phyloP scores from a whole-genome alignment of 177 flowering plant species.

The Vitis hybrid region DNA sequence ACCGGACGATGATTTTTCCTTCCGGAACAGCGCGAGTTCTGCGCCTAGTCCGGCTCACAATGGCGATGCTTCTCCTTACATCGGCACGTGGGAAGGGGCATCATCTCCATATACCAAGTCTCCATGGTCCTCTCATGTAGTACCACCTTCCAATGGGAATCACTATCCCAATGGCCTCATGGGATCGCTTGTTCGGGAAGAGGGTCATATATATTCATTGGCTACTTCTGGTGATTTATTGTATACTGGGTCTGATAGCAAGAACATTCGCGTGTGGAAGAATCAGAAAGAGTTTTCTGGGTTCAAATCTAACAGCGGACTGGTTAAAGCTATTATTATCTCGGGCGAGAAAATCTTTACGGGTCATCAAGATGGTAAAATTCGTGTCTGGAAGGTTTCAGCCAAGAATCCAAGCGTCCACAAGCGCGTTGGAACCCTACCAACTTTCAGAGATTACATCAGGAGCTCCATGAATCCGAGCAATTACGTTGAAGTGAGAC shows the following conservation, averaged over 20 bases:
- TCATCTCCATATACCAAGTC: slow-evolving; percentile 33
- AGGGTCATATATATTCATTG: slow-evolving; percentile 59
- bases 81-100: too few species aligned
- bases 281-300: slow-evolving; percentile 51
- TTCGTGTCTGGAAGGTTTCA: slow-evolving; percentile 53
- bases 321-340: slow-evolving; percentile 56
- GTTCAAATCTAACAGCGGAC: slow-evolving; percentile 55
- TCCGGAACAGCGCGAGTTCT: neutral
- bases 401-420: slow-evolving; percentile 24
- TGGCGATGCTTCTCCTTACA: slow-evolving; percentile 7
- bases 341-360: slow-evolving; percentile 43
- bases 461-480: slow-evolving; percentile 42
- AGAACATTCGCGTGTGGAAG: slow-evolving; percentile 65
- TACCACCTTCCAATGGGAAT: neutral
- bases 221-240: slow-evolving; percentile 45
- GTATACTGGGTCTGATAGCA: slow-evolving; percentile 60
- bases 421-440: slow-evolving; percentile 44
- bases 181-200: slow-evolving; percentile 58
- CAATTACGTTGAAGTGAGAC: slow-evolving; percentile 34
- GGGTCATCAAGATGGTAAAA: slow-evolving; percentile 70
- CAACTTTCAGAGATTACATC: slow-evolving; percentile 35
- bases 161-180: slow-evolving; percentile 29
- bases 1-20: neutral
- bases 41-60: neutral
- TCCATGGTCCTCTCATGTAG: slow-evolving; percentile 40